These are phyloP conservation scores for Silene conica DNA, from an alignment of 148 eudicot genomes.

Conservation along the genomic window DNA sequence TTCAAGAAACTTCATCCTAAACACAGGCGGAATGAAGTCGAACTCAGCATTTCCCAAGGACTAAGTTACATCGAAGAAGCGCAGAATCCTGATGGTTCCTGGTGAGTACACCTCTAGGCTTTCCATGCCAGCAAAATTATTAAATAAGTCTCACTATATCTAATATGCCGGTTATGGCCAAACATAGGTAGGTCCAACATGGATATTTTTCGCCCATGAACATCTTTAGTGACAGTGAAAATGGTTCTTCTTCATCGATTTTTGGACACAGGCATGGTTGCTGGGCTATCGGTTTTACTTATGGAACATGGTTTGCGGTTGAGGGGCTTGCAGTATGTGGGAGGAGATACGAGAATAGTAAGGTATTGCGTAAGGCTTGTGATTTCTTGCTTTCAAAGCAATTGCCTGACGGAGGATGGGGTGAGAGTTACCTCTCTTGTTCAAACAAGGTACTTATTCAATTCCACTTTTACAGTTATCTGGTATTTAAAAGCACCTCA, in stretches of 20 bases:
- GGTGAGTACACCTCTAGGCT: conserved; percentile 18
- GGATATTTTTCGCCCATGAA: neutral
- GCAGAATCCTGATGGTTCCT: conserved; percentile 52
- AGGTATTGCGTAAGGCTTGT: conserved; percentile 44
- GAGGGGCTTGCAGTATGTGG: conserved; percentile 44
- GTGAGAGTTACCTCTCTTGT: conserved; percentile 61
- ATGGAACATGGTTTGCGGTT: conserved; percentile 62
- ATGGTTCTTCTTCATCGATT: neutral
- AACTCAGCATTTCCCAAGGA: too few relatives aligned
- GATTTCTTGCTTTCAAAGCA: conserved; percentile 55
- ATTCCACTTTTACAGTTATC: neutral
- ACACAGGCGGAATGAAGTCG: conserved; percentile 38
- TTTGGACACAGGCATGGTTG: conserved; percentile 41
- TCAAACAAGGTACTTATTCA: conserved; percentile 37
- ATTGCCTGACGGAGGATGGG: conserved; percentile 62
- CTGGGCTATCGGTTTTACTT: conserved; percentile 61
- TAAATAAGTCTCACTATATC: neutral
- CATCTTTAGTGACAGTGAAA: too few relatives aligned
- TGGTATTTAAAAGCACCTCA: too few relatives aligned
- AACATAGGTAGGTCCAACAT: too few relatives aligned
- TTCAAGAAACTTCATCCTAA: conserved; percentile 38
- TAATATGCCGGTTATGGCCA: too few relatives aligned
- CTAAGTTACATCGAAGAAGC: conserved; percentile 29
- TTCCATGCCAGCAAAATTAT: neutral
- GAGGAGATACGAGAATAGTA: conserved; percentile 34